Evolutionary conservation across 2,329 filamentous ascomycete species (phyloP).

Genomic region (Bretziella fagacearum): DNA sequence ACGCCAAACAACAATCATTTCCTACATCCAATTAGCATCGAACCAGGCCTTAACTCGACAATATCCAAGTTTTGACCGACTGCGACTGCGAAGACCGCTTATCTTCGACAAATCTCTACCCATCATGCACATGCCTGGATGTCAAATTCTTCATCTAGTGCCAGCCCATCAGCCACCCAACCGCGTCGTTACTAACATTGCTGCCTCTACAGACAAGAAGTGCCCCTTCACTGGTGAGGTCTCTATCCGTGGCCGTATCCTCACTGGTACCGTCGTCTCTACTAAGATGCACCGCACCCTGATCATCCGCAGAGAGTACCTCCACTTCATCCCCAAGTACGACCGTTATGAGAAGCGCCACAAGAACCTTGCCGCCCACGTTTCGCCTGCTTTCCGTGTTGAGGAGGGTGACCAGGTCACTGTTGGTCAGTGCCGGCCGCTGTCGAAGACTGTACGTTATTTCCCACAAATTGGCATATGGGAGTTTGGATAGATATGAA

Average conservation of each 20-base stretch:
- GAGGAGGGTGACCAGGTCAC: slow-evolving; percentile 99
- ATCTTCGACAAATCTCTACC: too few species aligned
- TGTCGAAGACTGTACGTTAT: slow-evolving; percentile 93
- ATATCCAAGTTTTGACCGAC: too few species aligned
- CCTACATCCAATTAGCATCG: too few species aligned
- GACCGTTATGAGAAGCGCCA: slow-evolving; percentile 99
- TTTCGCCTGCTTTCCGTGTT: slow-evolving; percentile 99
- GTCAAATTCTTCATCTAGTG: not conserved
- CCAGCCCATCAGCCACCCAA: not conserved
- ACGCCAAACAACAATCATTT: too few species aligned
- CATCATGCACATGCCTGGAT: too few species aligned
- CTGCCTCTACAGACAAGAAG: slow-evolving; percentile 72
- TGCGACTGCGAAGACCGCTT: too few species aligned
- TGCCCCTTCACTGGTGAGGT: slow-evolving; percentile 99
- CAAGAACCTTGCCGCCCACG: slow-evolving; percentile 99
- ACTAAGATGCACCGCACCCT: slow-evolving; percentile 99
- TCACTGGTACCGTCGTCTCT: slow-evolving; percentile 96
- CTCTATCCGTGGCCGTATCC: slow-evolving; percentile 99
- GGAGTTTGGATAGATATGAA: not conserved
- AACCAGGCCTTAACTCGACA: too few species aligned
- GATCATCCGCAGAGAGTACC: slow-evolving; percentile 99
- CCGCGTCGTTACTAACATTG: not conserved
- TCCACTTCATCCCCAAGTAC: slow-evolving; percentile 99
- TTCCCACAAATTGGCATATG: not conserved
- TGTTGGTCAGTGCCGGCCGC: slow-evolving; percentile 96